Evolutionary conservation across 1,284 basidiomycete genomes (phyloP).

Genomic region (Ceratobasidium sp.): DNA sequence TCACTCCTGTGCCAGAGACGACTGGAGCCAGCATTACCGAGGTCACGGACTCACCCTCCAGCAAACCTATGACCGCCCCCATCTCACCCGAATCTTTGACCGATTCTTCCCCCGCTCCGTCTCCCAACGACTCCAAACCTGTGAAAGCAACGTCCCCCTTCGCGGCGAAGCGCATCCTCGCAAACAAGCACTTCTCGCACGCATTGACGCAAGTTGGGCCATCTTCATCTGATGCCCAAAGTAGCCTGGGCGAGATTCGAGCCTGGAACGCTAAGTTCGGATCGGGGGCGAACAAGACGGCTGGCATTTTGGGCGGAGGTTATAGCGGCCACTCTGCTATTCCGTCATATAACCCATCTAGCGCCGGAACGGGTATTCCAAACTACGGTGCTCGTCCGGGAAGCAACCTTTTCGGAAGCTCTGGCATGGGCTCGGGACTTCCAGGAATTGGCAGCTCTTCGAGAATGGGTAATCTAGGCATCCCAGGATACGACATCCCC

Average conservation of each 20-base stretch:
- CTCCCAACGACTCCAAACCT: constrained; percentile 42
- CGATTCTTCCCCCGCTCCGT: neutral
- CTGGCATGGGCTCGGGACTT: too few relatives aligned
- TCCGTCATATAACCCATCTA: too few relatives aligned
- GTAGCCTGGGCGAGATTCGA: constrained; percentile 82
- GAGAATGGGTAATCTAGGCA: too few relatives aligned
- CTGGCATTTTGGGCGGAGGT: neutral
- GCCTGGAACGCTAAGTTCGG: constrained; percentile 95
- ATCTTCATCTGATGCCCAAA: constrained; percentile 83
- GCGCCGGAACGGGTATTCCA: neutral
- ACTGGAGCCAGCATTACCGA: neutral
- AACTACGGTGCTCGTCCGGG: neutral
- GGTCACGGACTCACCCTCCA: neutral
- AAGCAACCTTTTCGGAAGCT: too few relatives aligned
- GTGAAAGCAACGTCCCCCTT: constrained; percentile 46
- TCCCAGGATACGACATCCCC: too few relatives aligned
- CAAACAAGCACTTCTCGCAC: constrained; percentile 78
- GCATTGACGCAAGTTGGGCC: constrained; percentile 89
- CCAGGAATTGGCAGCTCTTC: too few relatives aligned
- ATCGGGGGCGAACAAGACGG: constrained; percentile 60
- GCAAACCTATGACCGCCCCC: neutral
- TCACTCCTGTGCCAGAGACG: too few relatives aligned
- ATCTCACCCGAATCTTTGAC: neutral
- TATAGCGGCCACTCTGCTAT: neutral
- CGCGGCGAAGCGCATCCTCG: constrained; percentile 61